A percentile compares a stretch with the other conserved stretches of the same genome.
phyloP scores from a whole-genome alignment of 257 asterid genomes.

The Datura wrightii region DNA sequence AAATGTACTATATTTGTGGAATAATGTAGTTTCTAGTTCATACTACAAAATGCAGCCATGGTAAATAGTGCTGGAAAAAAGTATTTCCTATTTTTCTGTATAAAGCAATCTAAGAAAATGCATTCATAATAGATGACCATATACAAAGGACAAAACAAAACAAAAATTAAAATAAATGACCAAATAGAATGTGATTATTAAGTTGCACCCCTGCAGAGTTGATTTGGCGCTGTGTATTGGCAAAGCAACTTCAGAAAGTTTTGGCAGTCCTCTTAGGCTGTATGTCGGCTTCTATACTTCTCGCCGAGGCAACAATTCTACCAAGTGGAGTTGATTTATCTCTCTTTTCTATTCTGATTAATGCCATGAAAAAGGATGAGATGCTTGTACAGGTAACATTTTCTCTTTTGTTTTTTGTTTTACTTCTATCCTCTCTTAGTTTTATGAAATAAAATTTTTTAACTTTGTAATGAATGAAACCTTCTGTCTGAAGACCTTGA shows the following conservation, averaged over 20 bases:
- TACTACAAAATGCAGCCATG: background rate
- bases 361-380: conserved; percentile 54
- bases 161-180: background rate
- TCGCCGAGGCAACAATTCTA: conserved; percentile 83
- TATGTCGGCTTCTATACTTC: conserved; percentile 76
- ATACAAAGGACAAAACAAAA: background rate
- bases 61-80: background rate
- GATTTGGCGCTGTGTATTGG: conserved; percentile 72
- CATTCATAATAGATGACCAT: background rate
- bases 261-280: conserved; percentile 70
- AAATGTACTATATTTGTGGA: background rate
- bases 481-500: background rate
- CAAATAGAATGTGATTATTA: conserved; percentile 17
- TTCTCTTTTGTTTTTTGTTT: background rate
- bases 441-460: background rate
- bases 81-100: conserved; percentile 12
- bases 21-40: conserved; percentile 12
- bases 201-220: conserved; percentile 50
- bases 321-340: conserved; percentile 73
- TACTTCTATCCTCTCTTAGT: conserved; percentile 6
- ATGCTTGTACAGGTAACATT: conserved; percentile 67
- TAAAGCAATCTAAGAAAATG: conserved; percentile 24
- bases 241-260: conserved; percentile 63
- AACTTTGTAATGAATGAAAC: background rate
- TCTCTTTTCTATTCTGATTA: conserved; percentile 72